These are phyloP conservation scores for Endoconidiophora laricicola DNA, from an alignment of 2,329 filamentous ascomycete species.

Conservation along the genomic window DNA sequence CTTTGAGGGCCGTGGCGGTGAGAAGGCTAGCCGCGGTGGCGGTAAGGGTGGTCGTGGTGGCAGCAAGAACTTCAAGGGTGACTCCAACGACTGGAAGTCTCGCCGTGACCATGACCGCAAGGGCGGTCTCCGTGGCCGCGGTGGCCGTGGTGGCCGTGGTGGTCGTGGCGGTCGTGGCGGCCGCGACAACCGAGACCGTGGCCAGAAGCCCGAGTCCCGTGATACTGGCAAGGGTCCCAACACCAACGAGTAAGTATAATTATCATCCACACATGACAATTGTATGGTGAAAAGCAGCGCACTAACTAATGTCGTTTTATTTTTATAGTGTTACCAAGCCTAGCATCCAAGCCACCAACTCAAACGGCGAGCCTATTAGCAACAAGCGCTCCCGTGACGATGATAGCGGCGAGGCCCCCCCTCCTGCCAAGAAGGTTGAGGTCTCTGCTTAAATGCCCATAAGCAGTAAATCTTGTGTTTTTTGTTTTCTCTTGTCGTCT, in stretches of 20 bases:
- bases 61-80: constrained; percentile 22
- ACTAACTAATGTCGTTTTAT: constrained; percentile 2
- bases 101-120: constrained; percentile 45
- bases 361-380: constrained; percentile 23
- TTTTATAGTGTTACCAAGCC: constrained; percentile 22
- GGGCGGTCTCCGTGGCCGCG: constrained; percentile 36
- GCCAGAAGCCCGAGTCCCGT: constrained; percentile 13
- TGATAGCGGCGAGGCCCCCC: constrained; percentile 25
- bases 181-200: constrained; percentile 17
- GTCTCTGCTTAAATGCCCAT: constrained; percentile 17
- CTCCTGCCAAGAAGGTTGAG: constrained; percentile 47
- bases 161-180: constrained; percentile 26
- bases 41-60: constrained; percentile 17
- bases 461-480: neutral
- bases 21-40: constrained; percentile 20
- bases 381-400: constrained; percentile 41
- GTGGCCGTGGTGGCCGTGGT: constrained; percentile 23
- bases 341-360: constrained; percentile 30
- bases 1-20: constrained; percentile 30
- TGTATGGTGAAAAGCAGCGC: constrained; percentile 11
- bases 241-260: constrained; percentile 20
- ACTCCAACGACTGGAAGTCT: constrained; percentile 46
- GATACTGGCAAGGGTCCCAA: constrained; percentile 17
- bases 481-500: no score
- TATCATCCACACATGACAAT: constrained; percentile 7